Percentiles rank a stretch among this genome's conserved stretches.
Conservation (phyloP, 116 monocot species). For the Posidonia oceanica region DNA sequence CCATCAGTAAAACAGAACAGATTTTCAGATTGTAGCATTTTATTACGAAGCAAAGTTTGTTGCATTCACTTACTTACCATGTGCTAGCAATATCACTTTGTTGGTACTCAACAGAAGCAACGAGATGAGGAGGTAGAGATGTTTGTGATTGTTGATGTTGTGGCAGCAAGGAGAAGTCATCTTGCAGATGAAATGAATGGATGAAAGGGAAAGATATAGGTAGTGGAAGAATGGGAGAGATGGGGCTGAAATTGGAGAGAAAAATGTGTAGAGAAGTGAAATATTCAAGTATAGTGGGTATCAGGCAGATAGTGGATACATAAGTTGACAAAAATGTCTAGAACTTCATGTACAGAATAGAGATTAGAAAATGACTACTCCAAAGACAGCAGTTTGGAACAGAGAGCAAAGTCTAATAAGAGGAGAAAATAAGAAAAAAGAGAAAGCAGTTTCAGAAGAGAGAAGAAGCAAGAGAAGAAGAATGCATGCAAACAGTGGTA, state of each 20-base stretch:
- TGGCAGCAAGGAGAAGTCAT: not conserved
- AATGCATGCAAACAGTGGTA: conserved; percentile 2
- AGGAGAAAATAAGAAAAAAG: not conserved
- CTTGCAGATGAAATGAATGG: not conserved
- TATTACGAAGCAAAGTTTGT: not conserved
- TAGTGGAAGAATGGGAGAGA: not conserved
- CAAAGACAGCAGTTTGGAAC: not conserved
- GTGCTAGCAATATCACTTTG: not conserved
- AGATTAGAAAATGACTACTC: not conserved
- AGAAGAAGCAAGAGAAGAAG: not conserved
- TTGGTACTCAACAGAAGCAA: conserved; percentile 7
- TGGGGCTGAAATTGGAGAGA: not conserved
- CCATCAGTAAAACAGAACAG: not conserved
- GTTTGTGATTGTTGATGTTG: not conserved
- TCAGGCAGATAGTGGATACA: conserved; percentile 1
- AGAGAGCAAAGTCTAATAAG: not conserved
- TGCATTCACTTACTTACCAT: not conserved
- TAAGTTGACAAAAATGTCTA: not conserved
- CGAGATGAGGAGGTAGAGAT: not conserved
- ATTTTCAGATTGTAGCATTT: not conserved
- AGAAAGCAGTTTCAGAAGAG: not conserved
- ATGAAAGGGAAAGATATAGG: not conserved
- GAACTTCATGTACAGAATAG: not conserved
- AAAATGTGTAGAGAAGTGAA: not conserved
- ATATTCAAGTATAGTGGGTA: not conserved